Percentiles rank a stretch among this genome's conserved stretches.
These are phyloP conservation scores for Ophiorrhiza pumila DNA, from an alignment of 257 asterid genomes.

Conservation along the genomic window DNA sequence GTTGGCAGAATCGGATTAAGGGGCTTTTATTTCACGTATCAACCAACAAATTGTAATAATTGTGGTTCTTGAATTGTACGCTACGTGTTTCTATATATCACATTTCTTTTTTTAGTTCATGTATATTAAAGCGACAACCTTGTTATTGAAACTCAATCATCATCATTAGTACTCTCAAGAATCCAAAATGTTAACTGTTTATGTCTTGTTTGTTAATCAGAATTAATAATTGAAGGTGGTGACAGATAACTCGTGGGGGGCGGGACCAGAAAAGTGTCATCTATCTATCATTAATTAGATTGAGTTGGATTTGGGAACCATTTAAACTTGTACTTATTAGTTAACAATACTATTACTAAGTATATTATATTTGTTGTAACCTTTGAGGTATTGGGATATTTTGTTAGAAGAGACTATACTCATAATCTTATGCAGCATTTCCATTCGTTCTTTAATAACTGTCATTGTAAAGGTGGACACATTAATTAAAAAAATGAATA, in stretches of 20 bases:
- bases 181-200: too few relatives aligned
- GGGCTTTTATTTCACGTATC: neutral
- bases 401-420: too few relatives aligned
- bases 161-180: neutral
- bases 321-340: too few relatives aligned
- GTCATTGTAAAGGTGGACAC: too few relatives aligned
- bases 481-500: too few relatives aligned
- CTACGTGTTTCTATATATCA: neutral
- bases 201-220: neutral
- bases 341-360: too few relatives aligned
- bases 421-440: too few relatives aligned
- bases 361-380: too few relatives aligned
- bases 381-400: too few relatives aligned
- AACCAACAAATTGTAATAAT: constrained; percentile 3
- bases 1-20: neutral
- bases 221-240: neutral
- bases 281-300: neutral
- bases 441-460: too few relatives aligned
- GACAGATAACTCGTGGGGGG: neutral
- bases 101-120: neutral
- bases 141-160: neutral
- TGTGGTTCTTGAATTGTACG: neutral
- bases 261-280: neutral
- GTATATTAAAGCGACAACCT: neutral
- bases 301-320: neutral